A percentile compares a stretch with the other conserved stretches of the same genome.
Conservation (phyloP, 75 land plant genomes). For the Adiantum capillusveneris region DNA sequence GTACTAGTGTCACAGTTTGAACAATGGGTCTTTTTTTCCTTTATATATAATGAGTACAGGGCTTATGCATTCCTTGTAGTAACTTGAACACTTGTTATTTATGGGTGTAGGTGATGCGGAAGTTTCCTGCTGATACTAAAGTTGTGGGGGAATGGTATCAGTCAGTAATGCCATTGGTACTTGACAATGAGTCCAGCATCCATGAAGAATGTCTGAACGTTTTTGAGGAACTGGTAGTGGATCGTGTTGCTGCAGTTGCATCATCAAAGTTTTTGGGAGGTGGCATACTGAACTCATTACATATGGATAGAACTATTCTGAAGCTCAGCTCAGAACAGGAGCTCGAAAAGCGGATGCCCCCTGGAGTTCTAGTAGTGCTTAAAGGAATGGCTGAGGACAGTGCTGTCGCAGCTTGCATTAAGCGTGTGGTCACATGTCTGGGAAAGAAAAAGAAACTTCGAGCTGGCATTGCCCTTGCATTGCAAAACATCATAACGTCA, state of each 20-base stretch:
- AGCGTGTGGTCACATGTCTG: constrained; percentile 60
- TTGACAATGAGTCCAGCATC: constrained; percentile 77
- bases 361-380: constrained; percentile 42
- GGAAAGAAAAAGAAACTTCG: constrained; percentile 72
- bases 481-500: constrained; percentile 56
- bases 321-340: constrained; percentile 20
- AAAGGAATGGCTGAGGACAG: constrained; percentile 47
- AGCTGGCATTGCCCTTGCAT: constrained; percentile 43
- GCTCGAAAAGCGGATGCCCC: constrained; percentile 27
- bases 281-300: background rate
- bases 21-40: background rate
- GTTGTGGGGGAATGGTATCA: constrained; percentile 70
- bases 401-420: constrained; percentile 51
- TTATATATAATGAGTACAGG: background rate
- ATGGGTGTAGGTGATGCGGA: constrained; percentile 43
- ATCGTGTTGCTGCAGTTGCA: constrained; percentile 43
- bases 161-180: constrained; percentile 54
- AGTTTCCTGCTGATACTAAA: constrained; percentile 25
- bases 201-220: constrained; percentile 74
- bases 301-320: background rate
- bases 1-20: background rate
- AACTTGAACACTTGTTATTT: too few relatives aligned
- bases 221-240: constrained; percentile 65
- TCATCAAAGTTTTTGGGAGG: constrained; percentile 7
- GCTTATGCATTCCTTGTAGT: too few relatives aligned